These are phyloP conservation scores for Colletotrichum noveboracense DNA, from an alignment of 2,329 filamentous ascomycete species.

Conservation along the genomic window DNA sequence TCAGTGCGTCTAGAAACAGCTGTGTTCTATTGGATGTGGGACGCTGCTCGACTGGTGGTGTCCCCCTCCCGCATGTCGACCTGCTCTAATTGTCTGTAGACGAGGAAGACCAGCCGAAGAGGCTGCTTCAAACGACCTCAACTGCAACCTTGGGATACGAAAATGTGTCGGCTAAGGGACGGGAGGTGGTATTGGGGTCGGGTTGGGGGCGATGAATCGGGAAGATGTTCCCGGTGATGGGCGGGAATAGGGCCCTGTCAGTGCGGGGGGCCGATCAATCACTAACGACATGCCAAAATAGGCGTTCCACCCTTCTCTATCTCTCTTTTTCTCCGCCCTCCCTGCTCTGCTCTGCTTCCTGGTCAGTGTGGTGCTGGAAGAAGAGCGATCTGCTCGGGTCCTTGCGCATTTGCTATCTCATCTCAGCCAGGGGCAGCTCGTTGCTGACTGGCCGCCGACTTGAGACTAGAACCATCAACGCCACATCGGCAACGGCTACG, in stretches of 20 bases:
- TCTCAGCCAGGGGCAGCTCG: not conserved
- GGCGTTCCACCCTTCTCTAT: not conserved
- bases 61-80: not conserved
- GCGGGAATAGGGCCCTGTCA: constrained; percentile 4
- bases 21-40: not conserved
- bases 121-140: not conserved
- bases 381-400: not conserved
- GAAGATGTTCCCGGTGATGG: not conserved
- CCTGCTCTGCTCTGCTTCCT: not conserved
- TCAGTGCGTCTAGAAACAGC: constrained; percentile 7
- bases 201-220: not conserved
- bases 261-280: not conserved
- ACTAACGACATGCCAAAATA: not conserved
- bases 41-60: not conserved
- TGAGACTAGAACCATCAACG: not conserved
- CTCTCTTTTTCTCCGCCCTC: not conserved
- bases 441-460: not conserved
- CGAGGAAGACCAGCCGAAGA: not conserved
- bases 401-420: not conserved
- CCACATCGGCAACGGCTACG: not conserved
- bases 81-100: not conserved
- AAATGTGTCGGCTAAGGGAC: not conserved
- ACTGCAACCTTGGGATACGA: not conserved
- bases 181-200: not conserved
- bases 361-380: not conserved